Conservation (phyloP, 208 protist genomes). For the Angomonas deanei region DNA sequence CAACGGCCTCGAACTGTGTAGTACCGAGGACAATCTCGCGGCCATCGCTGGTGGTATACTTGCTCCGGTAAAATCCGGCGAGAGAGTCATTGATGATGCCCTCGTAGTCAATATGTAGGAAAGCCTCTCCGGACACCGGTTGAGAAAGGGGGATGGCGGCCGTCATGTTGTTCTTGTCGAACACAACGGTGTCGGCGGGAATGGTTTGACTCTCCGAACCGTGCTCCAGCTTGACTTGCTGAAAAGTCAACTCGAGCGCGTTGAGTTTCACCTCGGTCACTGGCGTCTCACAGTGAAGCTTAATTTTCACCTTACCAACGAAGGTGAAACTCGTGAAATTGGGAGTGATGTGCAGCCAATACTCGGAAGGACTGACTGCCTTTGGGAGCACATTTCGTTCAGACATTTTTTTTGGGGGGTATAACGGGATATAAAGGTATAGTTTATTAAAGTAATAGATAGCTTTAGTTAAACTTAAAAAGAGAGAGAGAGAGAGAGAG, state of each 20-base stretch:
- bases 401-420: conserved; percentile 10
- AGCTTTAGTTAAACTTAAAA: not conserved
- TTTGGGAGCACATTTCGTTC: conserved; percentile 51
- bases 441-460: not conserved
- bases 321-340: conserved; percentile 70
- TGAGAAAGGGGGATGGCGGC: conserved; percentile 22
- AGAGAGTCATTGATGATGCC: conserved; percentile 91
- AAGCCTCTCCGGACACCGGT: conserved; percentile 19
- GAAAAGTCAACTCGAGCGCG: conserved; percentile 45
- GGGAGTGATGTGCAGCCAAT: conserved; percentile 50
- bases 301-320: conserved; percentile 45
- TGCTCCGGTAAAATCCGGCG: conserved; percentile 91
- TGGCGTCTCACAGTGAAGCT: conserved; percentile 14
- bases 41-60: conserved; percentile 74
- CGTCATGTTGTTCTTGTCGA: conserved; percentile 21
- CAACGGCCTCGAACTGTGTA: conserved; percentile 93
- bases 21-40: conserved; percentile 50
- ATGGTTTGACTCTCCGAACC: not conserved
- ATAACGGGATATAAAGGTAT: not conserved
- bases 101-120: conserved; percentile 73
- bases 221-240: conserved; percentile 22
- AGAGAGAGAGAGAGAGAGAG: not conserved
- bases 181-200: conserved; percentile 13
- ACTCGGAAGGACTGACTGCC: conserved; percentile 45
- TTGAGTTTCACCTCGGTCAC: conserved; percentile 60